These are phyloP conservation scores for Lasiosphaeria hispida DNA, from an alignment of 495 filamentous ascomycete species.

Conservation along the genomic window DNA sequence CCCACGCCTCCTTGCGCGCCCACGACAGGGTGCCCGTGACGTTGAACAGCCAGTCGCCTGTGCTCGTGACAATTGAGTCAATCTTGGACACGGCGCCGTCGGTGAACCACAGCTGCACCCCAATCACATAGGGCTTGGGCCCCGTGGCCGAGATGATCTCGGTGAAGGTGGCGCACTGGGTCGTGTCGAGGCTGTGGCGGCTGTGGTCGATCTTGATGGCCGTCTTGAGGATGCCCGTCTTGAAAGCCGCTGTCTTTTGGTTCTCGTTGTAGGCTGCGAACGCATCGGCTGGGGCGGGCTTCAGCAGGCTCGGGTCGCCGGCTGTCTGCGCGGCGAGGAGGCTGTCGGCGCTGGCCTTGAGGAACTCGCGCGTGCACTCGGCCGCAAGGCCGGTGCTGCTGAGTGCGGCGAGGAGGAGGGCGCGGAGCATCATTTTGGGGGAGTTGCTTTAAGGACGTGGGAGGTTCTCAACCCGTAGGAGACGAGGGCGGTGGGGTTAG, in stretches of 20 bases:
- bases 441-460: no score
- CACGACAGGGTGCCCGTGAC: slow-evolving; percentile 48
- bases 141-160: slow-evolving; percentile 47
- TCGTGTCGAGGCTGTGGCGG: slow-evolving; percentile 47
- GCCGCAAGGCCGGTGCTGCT: slow-evolving; percentile 10
- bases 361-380: slow-evolving; percentile 41
- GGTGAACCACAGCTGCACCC: slow-evolving; percentile 44
- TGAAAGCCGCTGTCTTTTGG: slow-evolving; percentile 33
- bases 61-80: slow-evolving; percentile 43
- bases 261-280: slow-evolving; percentile 33
- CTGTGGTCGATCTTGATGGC: slow-evolving; percentile 47
- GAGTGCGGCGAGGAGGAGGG: not conserved
- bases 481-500: no score
- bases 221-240: slow-evolving; percentile 38
- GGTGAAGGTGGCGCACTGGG: slow-evolving; percentile 51
- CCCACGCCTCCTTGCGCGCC: slow-evolving; percentile 43
- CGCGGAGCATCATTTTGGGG: not conserved
- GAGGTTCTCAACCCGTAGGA: no score
- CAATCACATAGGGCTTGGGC: slow-evolving; percentile 48
- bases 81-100: slow-evolving; percentile 33
- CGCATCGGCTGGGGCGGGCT: slow-evolving; percentile 18
- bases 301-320: slow-evolving; percentile 34
- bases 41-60: slow-evolving; percentile 51
- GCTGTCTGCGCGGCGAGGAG: slow-evolving; percentile 46
- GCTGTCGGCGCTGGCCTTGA: slow-evolving; percentile 39